Percentiles rank a stretch among this genome's conserved stretches.
Evolutionary conservation across 78 protist genomes (phyloP).

Genomic region (Creolimax fragrantissima): DNA sequence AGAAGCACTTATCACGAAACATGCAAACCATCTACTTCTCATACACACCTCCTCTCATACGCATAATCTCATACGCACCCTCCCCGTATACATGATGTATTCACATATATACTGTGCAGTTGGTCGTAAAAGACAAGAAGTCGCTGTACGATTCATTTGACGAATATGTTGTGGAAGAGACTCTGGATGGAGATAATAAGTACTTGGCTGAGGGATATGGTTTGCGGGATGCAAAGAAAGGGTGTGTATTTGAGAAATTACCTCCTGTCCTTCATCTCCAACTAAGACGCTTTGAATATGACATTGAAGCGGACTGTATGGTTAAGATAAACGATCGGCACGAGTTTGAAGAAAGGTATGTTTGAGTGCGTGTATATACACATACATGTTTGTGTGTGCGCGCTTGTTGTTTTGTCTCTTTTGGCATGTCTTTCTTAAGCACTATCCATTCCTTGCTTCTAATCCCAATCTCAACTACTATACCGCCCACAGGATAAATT

Average conservation of each 20-base stretch:
- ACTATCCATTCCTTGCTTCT: too few relatives aligned
- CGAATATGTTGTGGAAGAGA: constrained; percentile 66
- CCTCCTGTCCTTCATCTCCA: constrained; percentile 93
- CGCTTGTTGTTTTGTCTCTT: too few relatives aligned
- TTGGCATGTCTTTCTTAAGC: too few relatives aligned
- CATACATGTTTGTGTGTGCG: too few relatives aligned
- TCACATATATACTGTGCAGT: too few relatives aligned
- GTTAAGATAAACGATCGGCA: constrained; percentile 76
- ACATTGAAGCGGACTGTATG: constrained; percentile 51
- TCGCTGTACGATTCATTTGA: constrained; percentile 53
- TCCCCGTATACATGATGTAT: too few relatives aligned
- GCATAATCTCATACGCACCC: too few relatives aligned
- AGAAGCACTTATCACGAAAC: too few relatives aligned
- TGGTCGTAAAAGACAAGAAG: constrained; percentile 72
- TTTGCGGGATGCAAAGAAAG: constrained; percentile 80
- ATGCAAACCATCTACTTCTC: too few relatives aligned
- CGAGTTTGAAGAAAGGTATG: constrained; percentile 14
- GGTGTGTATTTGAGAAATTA: constrained; percentile 55
- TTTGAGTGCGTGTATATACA: neutral
- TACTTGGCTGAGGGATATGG: constrained; percentile 76
- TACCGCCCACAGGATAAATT: neutral
- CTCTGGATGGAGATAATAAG: constrained; percentile 81
- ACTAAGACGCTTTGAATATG: constrained; percentile 94
- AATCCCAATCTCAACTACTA: neutral
- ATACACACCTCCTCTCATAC: too few relatives aligned